These are phyloP conservation scores for Phellinidium pouzarii DNA, from an alignment of 1,284 basidiomycete species.

Conservation along the genomic window DNA sequence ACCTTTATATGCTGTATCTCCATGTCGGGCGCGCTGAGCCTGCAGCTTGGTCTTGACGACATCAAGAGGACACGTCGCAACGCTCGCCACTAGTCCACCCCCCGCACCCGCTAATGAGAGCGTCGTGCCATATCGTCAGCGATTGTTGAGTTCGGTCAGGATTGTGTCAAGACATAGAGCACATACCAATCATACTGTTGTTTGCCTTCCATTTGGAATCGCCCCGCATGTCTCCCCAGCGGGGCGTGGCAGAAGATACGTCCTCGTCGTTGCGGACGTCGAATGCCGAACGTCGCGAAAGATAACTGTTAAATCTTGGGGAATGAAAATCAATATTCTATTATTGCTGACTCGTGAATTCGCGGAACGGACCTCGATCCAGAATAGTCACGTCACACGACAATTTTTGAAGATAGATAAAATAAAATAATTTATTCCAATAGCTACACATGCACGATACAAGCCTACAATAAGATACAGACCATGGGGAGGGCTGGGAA, in stretches of 20 bases:
- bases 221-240: conserved; percentile 33
- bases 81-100: conserved; percentile 84
- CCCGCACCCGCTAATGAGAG: conserved; percentile 63
- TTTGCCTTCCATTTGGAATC: conserved; percentile 59
- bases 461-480: background rate
- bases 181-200: conserved; percentile 63
- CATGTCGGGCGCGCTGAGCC: conserved; percentile 70
- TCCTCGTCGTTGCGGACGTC: conserved; percentile 15
- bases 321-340: too few relatives aligned
- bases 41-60: conserved; percentile 97
- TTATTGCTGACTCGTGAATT: too few relatives aligned
- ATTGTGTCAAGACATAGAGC: conserved; percentile 5
- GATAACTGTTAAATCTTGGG: too few relatives aligned
- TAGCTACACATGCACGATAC: too few relatives aligned
- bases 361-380: too few relatives aligned
- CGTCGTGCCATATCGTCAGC: background rate
- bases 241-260: conserved; percentile 10
- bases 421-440: too few relatives aligned
- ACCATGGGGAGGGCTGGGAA: too few relatives aligned
- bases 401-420: too few relatives aligned
- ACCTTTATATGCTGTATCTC: conserved; percentile 68
- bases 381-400: too few relatives aligned
- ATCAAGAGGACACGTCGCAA: conserved; percentile 95
- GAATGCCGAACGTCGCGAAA: conserved; percentile 1
- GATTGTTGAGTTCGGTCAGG: conserved; percentile 10